phyloP scores from a whole-genome alignment of 805 yeast species.

The Pichia cabralensis region DNA sequence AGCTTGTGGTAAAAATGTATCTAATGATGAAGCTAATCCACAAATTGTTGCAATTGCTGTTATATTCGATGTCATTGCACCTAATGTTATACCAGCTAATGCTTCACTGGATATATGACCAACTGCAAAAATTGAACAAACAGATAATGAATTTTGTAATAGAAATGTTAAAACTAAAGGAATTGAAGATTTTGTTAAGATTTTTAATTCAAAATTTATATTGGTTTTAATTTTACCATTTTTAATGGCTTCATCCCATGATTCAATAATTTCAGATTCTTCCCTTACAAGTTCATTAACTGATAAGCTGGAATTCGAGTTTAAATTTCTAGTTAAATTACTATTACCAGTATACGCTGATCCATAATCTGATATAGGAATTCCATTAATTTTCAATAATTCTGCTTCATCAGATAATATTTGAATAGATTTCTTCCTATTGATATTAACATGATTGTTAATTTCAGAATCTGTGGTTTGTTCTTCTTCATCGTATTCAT shows the following conservation, averaged over 20 bases:
- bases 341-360: background rate
- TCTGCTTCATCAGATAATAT: conserved; percentile 22
- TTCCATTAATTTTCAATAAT: conserved; percentile 18
- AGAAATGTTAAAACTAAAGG: conserved; percentile 62
- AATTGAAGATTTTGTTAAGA: conserved; percentile 32
- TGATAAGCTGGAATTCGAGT: background rate
- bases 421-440: conserved; percentile 2
- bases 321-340: conserved; percentile 6
- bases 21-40: conserved; percentile 71
- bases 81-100: conserved; percentile 66
- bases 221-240: conserved; percentile 36
- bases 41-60: conserved; percentile 67
- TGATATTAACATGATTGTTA: background rate
- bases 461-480: background rate
- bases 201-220: conserved; percentile 29
- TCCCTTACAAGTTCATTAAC: conserved; percentile 3
- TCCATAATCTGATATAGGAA: conserved; percentile 17
- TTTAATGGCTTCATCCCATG: conserved; percentile 27
- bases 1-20: conserved; percentile 71
- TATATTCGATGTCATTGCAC: conserved; percentile 71
- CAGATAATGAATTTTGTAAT: conserved; percentile 61
- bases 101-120: conserved; percentile 65
- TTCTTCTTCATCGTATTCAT: background rate
- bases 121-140: conserved; percentile 69
- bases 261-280: conserved; percentile 19